phyloP scores from a whole-genome alignment of 2,329 filamentous ascomycete species.

The Anthostomella pinea region DNA sequence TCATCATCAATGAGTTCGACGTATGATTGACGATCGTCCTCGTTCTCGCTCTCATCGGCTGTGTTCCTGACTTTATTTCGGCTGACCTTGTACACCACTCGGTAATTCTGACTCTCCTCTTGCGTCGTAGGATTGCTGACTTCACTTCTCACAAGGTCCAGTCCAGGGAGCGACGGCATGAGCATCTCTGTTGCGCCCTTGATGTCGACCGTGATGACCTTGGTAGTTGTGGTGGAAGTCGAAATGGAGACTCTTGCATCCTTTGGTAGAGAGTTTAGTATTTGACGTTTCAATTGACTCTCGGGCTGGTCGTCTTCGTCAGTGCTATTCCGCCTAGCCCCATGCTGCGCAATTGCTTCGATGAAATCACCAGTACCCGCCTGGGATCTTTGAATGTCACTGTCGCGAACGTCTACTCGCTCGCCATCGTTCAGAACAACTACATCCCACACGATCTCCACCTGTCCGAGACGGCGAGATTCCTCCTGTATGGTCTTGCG shows the following conservation, averaged over 20 bases:
- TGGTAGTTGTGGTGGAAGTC: conserved; percentile 57
- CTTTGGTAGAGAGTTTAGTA: conserved; percentile 51
- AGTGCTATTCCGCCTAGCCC: conserved; percentile 19
- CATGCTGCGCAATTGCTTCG: conserved; percentile 36
- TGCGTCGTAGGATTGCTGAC: conserved; percentile 19
- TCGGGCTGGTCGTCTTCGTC: conserved; percentile 45
- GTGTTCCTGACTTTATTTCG: conserved; percentile 48
- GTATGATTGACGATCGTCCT: conserved; percentile 21
- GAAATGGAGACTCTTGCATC: conserved; percentile 59
- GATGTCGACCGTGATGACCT: conserved; percentile 64
- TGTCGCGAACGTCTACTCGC: conserved; percentile 52
- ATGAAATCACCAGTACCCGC: conserved; percentile 28
- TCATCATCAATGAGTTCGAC: conserved; percentile 27
- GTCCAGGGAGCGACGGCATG: conserved; percentile 54
- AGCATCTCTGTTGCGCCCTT: conserved; percentile 49
- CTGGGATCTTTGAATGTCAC: conserved; percentile 29
- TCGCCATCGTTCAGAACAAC: conserved; percentile 59
- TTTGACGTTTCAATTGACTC: conserved; percentile 50
- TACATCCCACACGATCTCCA: conserved; percentile 65
- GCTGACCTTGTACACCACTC: conserved; percentile 58
- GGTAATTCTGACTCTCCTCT: conserved; percentile 40
- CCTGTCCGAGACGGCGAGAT: conserved; percentile 42
- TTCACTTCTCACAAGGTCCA: conserved; percentile 54
- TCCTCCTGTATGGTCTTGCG: conserved; percentile 51
- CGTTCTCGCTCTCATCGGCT: conserved; percentile 32